Base-by-base conservation (phyloP, 768 basidiomycete genomes). In the Auricularia auricula-judae region DNA sequence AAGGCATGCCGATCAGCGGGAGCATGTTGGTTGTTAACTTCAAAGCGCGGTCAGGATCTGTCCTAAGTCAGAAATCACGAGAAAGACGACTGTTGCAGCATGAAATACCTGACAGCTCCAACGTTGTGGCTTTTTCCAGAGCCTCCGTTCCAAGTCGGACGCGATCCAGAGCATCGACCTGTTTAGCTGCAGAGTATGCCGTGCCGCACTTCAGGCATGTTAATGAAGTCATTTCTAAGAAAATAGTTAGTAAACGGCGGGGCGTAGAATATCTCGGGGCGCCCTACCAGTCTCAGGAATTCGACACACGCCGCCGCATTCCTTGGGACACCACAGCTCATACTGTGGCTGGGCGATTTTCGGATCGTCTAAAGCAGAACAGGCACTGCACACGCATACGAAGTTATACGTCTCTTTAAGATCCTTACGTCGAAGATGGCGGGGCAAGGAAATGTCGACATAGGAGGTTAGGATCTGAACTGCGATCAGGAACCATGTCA, bases 371-470 rank as follows among this genome's bases (percentile, higher is more conserved):
- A 64, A n/a, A 12, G 23, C 58, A 8, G 54, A 65, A 71, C 91
- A 95, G 0, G 90, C 73, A 0, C 66, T 35, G 70, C 96, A 98
- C 11, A 65, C 68, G 69, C 95, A 98, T 7, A 70, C 75, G 69
- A 98, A 98, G 67, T 82, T 80, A 74, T 98, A 97, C 0, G 89
- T 86, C 65, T 88, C 85, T 54, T 75, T 69, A 21, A 98, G 78
- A 1, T 81, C 76, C 36, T 74, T 72, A 66, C 83, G 86, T 35
- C 95, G 79, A 21, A 78, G 71, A 0, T 69, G 65, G 10, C 74
- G 76, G 0, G 93, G 88, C 2, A 89, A 76, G 0, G 92, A 91
- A 0, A 89, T 84, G 72, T 98, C 96, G 56, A 97, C 80, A 68
- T 98, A 98, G 8, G 90, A 79, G 0, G 88, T 93, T 42, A 88